Conservation (phyloP, 495 filamentous ascomycete genomes). For the Neurospora sp. region DNA sequence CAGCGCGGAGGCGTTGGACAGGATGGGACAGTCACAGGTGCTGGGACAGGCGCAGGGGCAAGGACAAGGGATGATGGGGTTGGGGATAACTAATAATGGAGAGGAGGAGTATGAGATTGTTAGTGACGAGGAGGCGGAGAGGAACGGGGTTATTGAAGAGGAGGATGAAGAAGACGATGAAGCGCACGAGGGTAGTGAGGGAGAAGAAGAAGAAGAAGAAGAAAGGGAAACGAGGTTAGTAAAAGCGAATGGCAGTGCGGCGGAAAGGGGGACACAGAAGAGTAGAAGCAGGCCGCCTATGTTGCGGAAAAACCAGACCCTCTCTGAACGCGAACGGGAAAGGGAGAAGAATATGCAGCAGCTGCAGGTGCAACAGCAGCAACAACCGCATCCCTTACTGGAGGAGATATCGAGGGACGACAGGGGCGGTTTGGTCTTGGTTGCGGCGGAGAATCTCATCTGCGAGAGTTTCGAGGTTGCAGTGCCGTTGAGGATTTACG, state of each 20-base stretch:
- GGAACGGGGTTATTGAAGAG: background rate
- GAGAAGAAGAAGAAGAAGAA: background rate
- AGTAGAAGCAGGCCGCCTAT: background rate
- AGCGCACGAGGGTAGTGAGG: conserved; percentile 1
- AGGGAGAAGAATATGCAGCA: background rate
- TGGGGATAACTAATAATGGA: conserved; percentile 1
- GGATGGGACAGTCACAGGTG: conserved; percentile 1
- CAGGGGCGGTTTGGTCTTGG: conserved; percentile 52
- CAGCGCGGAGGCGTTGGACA: conserved; percentile 16
- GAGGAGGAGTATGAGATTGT: background rate
- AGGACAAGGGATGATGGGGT: background rate
- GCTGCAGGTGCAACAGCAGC: background rate
- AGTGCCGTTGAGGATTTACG: conserved; percentile 76
- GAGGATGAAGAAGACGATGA: conserved; percentile 9
- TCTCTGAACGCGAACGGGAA: conserved; percentile 1
- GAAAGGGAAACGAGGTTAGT: background rate
- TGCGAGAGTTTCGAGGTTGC: conserved; percentile 87
- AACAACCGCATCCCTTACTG: conserved; percentile 29
- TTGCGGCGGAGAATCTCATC: conserved; percentile 61
- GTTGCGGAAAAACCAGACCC: background rate
- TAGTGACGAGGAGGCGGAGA: background rate
- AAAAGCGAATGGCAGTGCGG: background rate
- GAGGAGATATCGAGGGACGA: conserved; percentile 64
- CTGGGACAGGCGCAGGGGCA: background rate
- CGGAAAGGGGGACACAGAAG: background rate